Percentiles rank a stretch among this genome's conserved stretches.
phyloP scores from a whole-genome alignment of 2,329 filamentous ascomycete species.

The Diplodia mutila region DNA sequence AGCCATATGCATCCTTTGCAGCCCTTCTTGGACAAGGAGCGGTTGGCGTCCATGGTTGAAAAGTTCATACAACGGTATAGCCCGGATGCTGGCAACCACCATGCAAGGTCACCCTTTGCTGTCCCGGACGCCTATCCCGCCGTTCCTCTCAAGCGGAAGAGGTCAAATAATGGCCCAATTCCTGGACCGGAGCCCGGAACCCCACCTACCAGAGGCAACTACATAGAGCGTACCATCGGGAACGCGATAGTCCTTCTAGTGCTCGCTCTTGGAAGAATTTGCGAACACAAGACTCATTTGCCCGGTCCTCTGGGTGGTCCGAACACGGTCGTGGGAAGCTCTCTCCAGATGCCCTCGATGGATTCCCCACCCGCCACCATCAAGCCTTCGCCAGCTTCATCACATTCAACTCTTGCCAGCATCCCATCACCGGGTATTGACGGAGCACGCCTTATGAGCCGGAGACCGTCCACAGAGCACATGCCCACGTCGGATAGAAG shows the following conservation, averaged over 20 bases:
- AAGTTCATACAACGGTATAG: slow-evolving; percentile 46
- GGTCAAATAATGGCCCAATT: slow-evolving; percentile 34
- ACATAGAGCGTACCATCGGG: slow-evolving; percentile 36
- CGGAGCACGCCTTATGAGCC: slow-evolving; percentile 24
- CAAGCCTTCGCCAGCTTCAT: slow-evolving; percentile 45
- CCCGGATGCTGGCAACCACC: slow-evolving; percentile 32
- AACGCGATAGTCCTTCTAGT: slow-evolving; percentile 83
- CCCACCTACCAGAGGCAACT: background rate
- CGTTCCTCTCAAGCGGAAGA: slow-evolving; percentile 41
- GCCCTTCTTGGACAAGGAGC: slow-evolving; percentile 62
- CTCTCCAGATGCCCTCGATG: slow-evolving; percentile 30
- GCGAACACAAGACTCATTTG: slow-evolving; percentile 56
- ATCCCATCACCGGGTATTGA: slow-evolving; percentile 29
- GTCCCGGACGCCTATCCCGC: slow-evolving; percentile 32
- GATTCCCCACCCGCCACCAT: slow-evolving; percentile 32
- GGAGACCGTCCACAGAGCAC: slow-evolving; percentile 44
- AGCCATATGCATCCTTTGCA: slow-evolving; percentile 65
- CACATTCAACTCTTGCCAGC: slow-evolving; percentile 42
- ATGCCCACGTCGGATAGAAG: slow-evolving; percentile 1
- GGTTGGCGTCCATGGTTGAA: slow-evolving; percentile 58
- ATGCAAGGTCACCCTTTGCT: slow-evolving; percentile 31
- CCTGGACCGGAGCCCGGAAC: background rate
- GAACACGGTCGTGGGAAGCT: slow-evolving; percentile 36
- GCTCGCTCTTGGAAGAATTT: slow-evolving; percentile 85
- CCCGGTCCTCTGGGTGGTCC: slow-evolving; percentile 60